Conservation (phyloP, 805 yeast genomes). For the Yarrowia porcina region DNA sequence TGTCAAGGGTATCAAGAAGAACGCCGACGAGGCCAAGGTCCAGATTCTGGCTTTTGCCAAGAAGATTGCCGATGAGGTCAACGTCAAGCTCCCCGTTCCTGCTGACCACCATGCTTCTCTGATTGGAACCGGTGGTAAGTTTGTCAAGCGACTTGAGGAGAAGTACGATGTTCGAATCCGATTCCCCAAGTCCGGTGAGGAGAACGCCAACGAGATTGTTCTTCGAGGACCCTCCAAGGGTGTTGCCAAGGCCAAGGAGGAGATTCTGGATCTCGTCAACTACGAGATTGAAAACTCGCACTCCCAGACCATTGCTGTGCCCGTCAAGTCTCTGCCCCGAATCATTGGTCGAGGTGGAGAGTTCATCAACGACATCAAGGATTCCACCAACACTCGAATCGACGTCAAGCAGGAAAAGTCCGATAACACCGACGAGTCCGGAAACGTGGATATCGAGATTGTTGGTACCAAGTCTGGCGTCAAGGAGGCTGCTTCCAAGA, state of each 20-base stretch:
- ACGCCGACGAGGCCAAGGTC: conserved; percentile 67
- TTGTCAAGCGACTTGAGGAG: conserved; percentile 79
- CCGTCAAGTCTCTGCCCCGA: conserved; percentile 70
- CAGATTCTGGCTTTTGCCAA: conserved; percentile 58
- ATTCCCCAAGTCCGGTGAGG: conserved; percentile 43
- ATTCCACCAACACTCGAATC: conserved; percentile 51
- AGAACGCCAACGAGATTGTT: conserved; percentile 53
- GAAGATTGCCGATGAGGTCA: conserved; percentile 78
- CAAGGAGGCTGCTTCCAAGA: conserved; percentile 60
- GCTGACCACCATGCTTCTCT: conserved; percentile 72
- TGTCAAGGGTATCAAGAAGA: conserved; percentile 73
- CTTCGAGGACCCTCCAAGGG: conserved; percentile 89
- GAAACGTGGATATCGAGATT: conserved; percentile 58
- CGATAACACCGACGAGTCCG: conserved; percentile 43
- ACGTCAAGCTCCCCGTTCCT: conserved; percentile 65
- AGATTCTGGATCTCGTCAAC: conserved; percentile 73
- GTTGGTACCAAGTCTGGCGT: conserved; percentile 76
- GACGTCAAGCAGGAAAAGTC: conserved; percentile 39
- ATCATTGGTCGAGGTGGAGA: conserved; percentile 91
- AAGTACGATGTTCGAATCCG: conserved; percentile 78
- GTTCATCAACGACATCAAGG: conserved; percentile 73
- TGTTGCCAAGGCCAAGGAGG: conserved; percentile 78
- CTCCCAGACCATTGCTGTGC: conserved; percentile 60
- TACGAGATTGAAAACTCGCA: conserved; percentile 86
- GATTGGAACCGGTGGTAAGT: conserved; percentile 79